A percentile compares a stretch with the other conserved stretches of the same genome.
phyloP scores from a whole-genome alignment of 768 basidiomycete genomes.

The Coprinopsis cinerea region DNA sequence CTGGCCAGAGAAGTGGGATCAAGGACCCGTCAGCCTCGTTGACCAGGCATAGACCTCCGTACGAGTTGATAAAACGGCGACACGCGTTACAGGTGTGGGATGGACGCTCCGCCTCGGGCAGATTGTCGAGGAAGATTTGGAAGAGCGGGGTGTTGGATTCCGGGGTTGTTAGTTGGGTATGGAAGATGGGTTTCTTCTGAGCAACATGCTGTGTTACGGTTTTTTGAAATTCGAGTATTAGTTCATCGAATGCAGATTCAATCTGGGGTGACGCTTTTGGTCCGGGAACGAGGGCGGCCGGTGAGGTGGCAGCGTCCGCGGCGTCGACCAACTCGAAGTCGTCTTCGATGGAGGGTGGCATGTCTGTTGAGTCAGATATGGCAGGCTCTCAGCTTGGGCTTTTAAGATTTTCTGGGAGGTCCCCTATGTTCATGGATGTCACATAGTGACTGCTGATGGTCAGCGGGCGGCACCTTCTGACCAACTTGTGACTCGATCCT shows the following conservation, averaged over 20 bases:
- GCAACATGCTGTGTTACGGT: no score
- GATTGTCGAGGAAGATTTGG: not conserved
- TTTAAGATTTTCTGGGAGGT: no score
- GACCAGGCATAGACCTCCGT: constrained; percentile 1
- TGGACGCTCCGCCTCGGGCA: not conserved
- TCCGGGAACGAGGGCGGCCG: no score
- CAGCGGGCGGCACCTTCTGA: no score
- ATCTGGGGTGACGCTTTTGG: not conserved
- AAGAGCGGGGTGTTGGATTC: not conserved
- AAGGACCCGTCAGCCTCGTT: not conserved
- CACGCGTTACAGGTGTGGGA: not conserved
- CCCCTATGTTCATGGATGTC: no score
- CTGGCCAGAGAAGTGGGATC: constrained; percentile 2
- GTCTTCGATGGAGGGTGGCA: not conserved
- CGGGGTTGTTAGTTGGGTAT: not conserved
- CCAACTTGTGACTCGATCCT: no score
- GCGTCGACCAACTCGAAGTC: not conserved
- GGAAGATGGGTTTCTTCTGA: not conserved
- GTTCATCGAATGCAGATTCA: not conserved
- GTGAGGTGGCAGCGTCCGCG: not conserved
- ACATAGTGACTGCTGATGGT: no score
- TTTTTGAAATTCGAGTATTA: not conserved
- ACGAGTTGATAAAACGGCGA: not conserved
- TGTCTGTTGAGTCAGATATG: no score
- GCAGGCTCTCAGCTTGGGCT: no score